Base-by-base conservation (phyloP, 331 rosid species). In the Malus hybrid region DNA sequence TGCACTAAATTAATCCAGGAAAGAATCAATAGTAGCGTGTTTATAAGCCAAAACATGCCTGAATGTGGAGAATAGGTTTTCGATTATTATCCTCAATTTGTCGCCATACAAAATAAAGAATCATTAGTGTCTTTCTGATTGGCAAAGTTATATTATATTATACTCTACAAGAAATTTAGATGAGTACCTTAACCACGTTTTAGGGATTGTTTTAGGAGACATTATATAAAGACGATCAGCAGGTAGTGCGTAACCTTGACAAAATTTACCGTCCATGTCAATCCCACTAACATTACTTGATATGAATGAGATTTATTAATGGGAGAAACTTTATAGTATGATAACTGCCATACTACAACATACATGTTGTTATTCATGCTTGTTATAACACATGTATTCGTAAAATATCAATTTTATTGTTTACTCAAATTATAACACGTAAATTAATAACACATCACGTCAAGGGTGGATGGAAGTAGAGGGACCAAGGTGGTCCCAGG, bases 261-360 rank as follows among this genome's bases (percentile, higher is more conserved):
- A 15, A 39, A 81, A 81, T 57, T 79, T 76, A 77, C 82, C 50
- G 5, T 77, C 90, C 86, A 83, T 87, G 69, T 84, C 88, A 87
- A 84, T 73, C 79, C 76, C 97, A 91, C 88, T 84, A 79, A 55
- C 13, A 39, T 39, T 59, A 59, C 12, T 59, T 59, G 64, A 59
- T 36, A 36, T 59, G 64, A 59, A 22, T 4, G 64, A 7, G 29
- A 59, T 10, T n/a, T 12, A 59, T 4, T 59, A 59, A 20, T 59
- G 22, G 12, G 14, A 59, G 20, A 14, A 52, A 10, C 13, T 39
- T 10, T 39, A 10, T 39, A 10, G 46, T 10, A 39, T 39, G 46
- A 10, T 39, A 39, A 39, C 13, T 39, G 46, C 13, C 46, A 39
- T 3, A 39, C 46, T 39, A 39, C 46, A 39, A 9, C 46, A 39